phyloP scores from a whole-genome alignment of 2,329 filamentous ascomycete species.

The Arachnomyces sp. region DNA sequence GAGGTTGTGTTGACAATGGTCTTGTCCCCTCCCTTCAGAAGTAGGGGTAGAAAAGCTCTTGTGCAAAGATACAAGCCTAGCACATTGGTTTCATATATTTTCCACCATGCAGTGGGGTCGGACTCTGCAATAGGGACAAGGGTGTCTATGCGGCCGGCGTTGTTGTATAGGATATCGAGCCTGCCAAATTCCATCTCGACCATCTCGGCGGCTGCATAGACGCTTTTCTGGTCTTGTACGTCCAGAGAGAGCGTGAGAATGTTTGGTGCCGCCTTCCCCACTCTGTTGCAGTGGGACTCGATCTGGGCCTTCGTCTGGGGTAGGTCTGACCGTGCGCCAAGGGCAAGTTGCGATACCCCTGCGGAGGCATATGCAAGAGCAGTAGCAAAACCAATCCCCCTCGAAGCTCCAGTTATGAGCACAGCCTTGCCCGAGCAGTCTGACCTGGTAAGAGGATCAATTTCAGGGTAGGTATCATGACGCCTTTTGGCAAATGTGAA shows the following conservation, averaged over 20 bases:
- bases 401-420: conserved; percentile 51
- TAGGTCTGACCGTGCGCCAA: conserved; percentile 47
- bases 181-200: conserved; percentile 24
- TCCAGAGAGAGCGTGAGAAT: conserved; percentile 40
- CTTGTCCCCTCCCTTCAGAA: conserved; percentile 24
- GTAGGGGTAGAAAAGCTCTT: conserved; percentile 41
- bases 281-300: conserved; percentile 26
- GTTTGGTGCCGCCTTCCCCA: conserved; percentile 28
- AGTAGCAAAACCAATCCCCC: conserved; percentile 47
- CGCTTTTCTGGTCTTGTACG: conserved; percentile 31
- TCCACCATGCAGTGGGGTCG: conserved; percentile 34
- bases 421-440: conserved; percentile 36
- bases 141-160: conserved; percentile 33
- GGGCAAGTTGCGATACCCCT: conserved; percentile 44
- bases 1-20: conserved; percentile 44
- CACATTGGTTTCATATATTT: conserved; percentile 43
- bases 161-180: conserved; percentile 44
- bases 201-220: conserved; percentile 27
- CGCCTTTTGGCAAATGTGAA: too few species aligned
- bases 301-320: conserved; percentile 30
- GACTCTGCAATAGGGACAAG: conserved; percentile 23
- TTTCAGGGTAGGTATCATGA: conserved; percentile 31
- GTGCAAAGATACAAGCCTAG: conserved; percentile 41
- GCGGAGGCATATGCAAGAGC: conserved; percentile 51
- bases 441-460: conserved; percentile 34